These are phyloP conservation scores for Colletotrichum sansevieriae DNA, from an alignment of 2,329 filamentous ascomycete species.

Conservation along the genomic window DNA sequence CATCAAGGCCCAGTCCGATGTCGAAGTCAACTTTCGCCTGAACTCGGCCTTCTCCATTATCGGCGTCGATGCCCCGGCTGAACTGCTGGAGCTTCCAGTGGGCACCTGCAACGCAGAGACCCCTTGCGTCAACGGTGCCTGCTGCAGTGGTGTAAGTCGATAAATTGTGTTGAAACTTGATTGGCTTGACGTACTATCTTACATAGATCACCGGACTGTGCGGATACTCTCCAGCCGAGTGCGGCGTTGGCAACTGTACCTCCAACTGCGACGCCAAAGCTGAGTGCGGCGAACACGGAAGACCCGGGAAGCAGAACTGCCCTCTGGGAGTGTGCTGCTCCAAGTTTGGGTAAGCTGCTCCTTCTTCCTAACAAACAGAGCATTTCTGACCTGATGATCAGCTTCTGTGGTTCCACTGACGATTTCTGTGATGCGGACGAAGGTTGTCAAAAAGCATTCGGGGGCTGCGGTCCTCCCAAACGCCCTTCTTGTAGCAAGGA, in stretches of 20 bases:
- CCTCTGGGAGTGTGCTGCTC: conserved; percentile 50
- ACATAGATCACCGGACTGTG: not conserved
- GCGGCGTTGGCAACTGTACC: conserved; percentile 41
- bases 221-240: conserved; percentile 19
- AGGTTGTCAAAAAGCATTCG: conserved; percentile 14
- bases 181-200: too few species aligned
- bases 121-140: conserved; percentile 45
- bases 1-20: too few species aligned
- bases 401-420: conserved; percentile 17
- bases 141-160: conserved; percentile 40
- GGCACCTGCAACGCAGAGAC: conserved; percentile 42
- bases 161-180: too few species aligned
- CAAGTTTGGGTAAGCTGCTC: conserved; percentile 45
- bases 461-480: conserved; percentile 6
- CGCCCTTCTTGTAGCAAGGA: conserved; percentile 14
- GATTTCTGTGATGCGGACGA: conserved; percentile 18
- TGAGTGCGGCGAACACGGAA: conserved; percentile 50
- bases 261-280: conserved; percentile 54
- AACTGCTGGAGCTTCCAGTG: conserved; percentile 5
- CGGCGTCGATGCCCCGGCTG: too few species aligned
- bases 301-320: conserved; percentile 42
- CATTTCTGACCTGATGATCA: too few species aligned
- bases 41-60: too few species aligned
- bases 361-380: too few species aligned
- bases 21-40: too few species aligned